Evolutionary conservation across 371 early-diverging fungal species (phyloP).

Genomic region (Hamiltosporidium tvaerminnensis): DNA sequence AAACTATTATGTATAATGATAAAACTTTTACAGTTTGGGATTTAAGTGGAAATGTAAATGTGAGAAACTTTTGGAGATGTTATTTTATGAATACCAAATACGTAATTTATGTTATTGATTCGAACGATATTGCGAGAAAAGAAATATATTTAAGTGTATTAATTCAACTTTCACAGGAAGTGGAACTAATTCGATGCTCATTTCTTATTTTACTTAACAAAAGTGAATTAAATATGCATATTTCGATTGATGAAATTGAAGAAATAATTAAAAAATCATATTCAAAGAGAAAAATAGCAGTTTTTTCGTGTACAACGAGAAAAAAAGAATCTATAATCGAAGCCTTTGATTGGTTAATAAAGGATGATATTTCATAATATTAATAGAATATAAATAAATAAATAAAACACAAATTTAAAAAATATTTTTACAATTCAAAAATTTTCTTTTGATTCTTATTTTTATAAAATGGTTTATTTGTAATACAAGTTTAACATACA

Average conservation of each 20-base stretch:
- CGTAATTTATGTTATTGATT: slow-evolving; percentile 14
- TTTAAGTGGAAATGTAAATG: slow-evolving; percentile 7
- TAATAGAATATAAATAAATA: too few relatives aligned
- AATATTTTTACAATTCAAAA: too few relatives aligned
- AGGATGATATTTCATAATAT: background rate
- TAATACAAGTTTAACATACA: too few relatives aligned
- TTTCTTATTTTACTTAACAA: slow-evolving; percentile 10
- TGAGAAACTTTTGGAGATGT: slow-evolving; percentile 12
- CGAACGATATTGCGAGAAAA: background rate
- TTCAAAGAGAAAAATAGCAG: background rate
- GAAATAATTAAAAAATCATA: background rate
- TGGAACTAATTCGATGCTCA: slow-evolving; percentile 1
- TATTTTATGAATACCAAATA: slow-evolving; percentile 5
- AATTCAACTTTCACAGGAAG: background rate
- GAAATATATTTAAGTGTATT: slow-evolving; percentile 1
- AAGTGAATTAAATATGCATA: background rate
- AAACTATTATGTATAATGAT: background rate
- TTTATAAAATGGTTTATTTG: too few relatives aligned
- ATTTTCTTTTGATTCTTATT: too few relatives aligned
- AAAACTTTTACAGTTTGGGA: slow-evolving; percentile 9
- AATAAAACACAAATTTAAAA: too few relatives aligned
- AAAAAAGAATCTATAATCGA: background rate
- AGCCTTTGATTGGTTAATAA: background rate
- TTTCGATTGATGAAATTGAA: background rate
- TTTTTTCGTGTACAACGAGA: background rate